phyloP scores from a whole-genome alignment of 805 yeast genomes.

The Zygosaccharomyces bisporus region DNA sequence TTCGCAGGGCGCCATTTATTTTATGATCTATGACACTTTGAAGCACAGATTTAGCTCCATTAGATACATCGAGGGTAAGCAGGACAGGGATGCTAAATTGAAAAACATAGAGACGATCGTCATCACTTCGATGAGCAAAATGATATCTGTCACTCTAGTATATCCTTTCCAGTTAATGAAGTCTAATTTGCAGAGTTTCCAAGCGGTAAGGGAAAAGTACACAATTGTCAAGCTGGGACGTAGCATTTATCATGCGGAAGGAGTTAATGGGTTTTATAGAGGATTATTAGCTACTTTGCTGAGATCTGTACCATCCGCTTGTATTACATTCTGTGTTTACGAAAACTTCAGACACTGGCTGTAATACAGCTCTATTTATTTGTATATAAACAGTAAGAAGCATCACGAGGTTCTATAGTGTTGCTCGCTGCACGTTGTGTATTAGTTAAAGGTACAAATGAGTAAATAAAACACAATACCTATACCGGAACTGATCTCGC shows the following conservation, averaged over 20 bases:
- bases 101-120: conserved; percentile 56
- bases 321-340: conserved; percentile 82
- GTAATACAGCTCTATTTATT: conserved; percentile 2
- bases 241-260: conserved; percentile 47
- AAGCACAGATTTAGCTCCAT: conserved; percentile 42
- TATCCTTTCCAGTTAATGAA: conserved; percentile 85
- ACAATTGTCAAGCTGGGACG: conserved; percentile 35
- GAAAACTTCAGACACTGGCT: conserved; percentile 49
- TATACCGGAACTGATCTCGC: conserved; percentile 12
- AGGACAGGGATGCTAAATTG: conserved; percentile 29
- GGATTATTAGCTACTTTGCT: conserved; percentile 76
- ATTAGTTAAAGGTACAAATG: conserved; percentile 20
- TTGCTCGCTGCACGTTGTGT: conserved; percentile 8
- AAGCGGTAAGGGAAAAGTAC: conserved; percentile 25
- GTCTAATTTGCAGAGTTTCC: conserved; percentile 64
- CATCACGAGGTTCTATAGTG: neutral
- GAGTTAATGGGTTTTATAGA: conserved; percentile 69
- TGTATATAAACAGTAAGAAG: neutral
- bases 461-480: conserved; percentile 20
- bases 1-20: conserved; percentile 84
- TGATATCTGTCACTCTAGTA: conserved; percentile 58
- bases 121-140: conserved; percentile 66
- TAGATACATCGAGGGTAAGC: conserved; percentile 9
- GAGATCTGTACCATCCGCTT: conserved; percentile 89
- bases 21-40: conserved; percentile 77